phyloP scores from a whole-genome alignment of 1,139 yeast genomes.

The Kodamaea alishanica region DNA sequence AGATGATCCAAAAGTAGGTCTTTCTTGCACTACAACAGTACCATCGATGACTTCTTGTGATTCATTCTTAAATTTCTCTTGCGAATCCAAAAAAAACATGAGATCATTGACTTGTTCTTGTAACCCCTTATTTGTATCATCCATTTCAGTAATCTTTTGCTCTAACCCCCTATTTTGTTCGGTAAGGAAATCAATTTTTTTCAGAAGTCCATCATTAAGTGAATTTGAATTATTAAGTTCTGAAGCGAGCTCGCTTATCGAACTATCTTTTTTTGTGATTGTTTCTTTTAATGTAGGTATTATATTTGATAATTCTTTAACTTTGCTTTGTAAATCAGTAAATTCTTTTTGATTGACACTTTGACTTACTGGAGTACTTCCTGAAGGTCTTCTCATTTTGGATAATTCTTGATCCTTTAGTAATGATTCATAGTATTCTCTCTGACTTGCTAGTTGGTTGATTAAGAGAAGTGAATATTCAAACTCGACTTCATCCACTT shows the following conservation, averaged over 20 bases:
- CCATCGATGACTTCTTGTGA: constrained; percentile 73
- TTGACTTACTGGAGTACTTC: constrained; percentile 3
- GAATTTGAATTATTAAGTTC: constrained; percentile 35
- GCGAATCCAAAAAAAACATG: constrained; percentile 77
- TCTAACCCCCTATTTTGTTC: constrained; percentile 32
- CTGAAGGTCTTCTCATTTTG: constrained; percentile 20
- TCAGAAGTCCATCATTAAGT: constrained; percentile 53
- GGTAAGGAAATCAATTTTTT: constrained; percentile 51
- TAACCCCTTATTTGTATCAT: constrained; percentile 47
- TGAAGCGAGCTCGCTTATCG: constrained; percentile 26
- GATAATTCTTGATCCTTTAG: constrained; percentile 40
- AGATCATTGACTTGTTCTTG: constrained; percentile 72
- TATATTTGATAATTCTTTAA: constrained; percentile 28
- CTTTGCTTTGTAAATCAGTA: constrained; percentile 32
- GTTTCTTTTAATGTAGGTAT: constrained; percentile 36
- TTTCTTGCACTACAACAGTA: constrained; percentile 45
- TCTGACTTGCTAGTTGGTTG: constrained; percentile 83
- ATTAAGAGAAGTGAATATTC: constrained; percentile 79
- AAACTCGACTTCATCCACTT: constrained; percentile 55
- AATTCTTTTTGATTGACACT: constrained; percentile 18
- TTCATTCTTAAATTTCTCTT: constrained; percentile 66
- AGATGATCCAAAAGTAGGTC: constrained; percentile 5
- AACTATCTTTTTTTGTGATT: constrained; percentile 29
- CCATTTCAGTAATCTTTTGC: constrained; percentile 20
- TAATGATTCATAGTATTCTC: constrained; percentile 74